Evolutionary conservation across 2,329 filamentous ascomycete genomes (phyloP), one percentile per base, ranked within the genome.

Genomic region (Simplicillium sp.): DNA sequence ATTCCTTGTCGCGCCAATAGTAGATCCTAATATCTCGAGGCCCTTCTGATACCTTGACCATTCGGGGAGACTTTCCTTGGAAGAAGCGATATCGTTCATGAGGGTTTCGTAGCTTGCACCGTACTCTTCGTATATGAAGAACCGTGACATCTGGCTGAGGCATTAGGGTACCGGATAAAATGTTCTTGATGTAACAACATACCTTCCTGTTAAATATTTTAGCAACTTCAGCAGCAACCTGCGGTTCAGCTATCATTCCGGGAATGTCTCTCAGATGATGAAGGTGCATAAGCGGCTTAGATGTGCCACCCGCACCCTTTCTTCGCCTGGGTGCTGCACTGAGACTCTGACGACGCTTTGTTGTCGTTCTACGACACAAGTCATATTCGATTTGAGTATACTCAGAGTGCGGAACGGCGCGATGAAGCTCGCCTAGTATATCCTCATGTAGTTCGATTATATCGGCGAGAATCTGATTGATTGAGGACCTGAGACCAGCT

Each of bases 51-150:
- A 90, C 5, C 77, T 73, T 35, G 81, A 74, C 86, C 87, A 94
- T 38, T 83, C 73, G 17, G 79, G 78, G 49, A 86, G 74, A 7
- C 73, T 75, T 44, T 80, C 75, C 46, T 84, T 78, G 13, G 82
- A 72, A 18, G 80, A 71, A 29, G 80, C 77, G 29, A 94, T 66
- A 47, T 94, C 87, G 48, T 84, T 80, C 36, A 84, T 79, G 69
- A 96, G 84, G 49, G 87, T 71, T 50, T 94, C 87, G 59, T 92
- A 94, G 55, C 90, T 90, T 39, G 84, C 84, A 29, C 86, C 85
- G 57, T 95, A 98, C 51, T 94, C 86, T 62, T 94, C 85, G 56
- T 98, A 98, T 38, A 83, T 71, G 55, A 85, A 84, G 62, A 97
- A 92, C 0, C 80, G 79, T 44, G 77, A 75, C 65, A 94, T 82